These are phyloP conservation scores for Geotrichum carabidarum DNA, from an alignment of 1,139 yeast species.

Conservation along the genomic window DNA sequence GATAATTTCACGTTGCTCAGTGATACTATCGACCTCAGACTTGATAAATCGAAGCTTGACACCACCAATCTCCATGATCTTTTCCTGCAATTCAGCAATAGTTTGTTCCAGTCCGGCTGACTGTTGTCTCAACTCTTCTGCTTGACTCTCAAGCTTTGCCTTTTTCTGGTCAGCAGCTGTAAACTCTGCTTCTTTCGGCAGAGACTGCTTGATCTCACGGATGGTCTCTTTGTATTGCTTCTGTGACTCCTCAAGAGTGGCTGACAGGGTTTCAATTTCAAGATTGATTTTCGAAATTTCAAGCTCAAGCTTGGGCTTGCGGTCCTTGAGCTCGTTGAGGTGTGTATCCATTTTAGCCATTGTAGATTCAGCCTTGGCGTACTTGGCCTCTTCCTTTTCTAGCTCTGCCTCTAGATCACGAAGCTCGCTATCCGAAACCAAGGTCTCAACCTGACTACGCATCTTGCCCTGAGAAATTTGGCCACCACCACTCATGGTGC, in stretches of 20 bases:
- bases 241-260: slow-evolving; percentile 45
- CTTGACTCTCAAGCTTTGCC: slow-evolving; percentile 39
- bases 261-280: slow-evolving; percentile 59
- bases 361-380: slow-evolving; percentile 49
- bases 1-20: slow-evolving; percentile 61
- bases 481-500: slow-evolving; percentile 98
- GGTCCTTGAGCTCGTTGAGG: slow-evolving; percentile 53
- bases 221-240: slow-evolving; percentile 31
- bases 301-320: slow-evolving; percentile 66
- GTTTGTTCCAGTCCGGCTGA: slow-evolving; percentile 55
- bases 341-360: slow-evolving; percentile 57
- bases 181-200: slow-evolving; percentile 28
- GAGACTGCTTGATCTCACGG: slow-evolving; percentile 24
- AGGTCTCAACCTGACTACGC: slow-evolving; percentile 43
- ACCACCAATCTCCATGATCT: slow-evolving; percentile 91
- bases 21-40: slow-evolving; percentile 72
- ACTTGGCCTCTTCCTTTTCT: slow-evolving; percentile 51
- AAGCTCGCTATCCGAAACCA: slow-evolving; percentile 56
- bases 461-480: slow-evolving; percentile 60
- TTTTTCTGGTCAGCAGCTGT: slow-evolving; percentile 42
- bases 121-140: slow-evolving; percentile 46
- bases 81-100: slow-evolving; percentile 60
- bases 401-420: slow-evolving; percentile 52
- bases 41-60: slow-evolving; percentile 74
- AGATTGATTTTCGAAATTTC: slow-evolving; percentile 55